phyloP scores from a whole-genome alignment of 2,329 filamentous ascomycete species.

The Trichoderma brevicompactum region DNA sequence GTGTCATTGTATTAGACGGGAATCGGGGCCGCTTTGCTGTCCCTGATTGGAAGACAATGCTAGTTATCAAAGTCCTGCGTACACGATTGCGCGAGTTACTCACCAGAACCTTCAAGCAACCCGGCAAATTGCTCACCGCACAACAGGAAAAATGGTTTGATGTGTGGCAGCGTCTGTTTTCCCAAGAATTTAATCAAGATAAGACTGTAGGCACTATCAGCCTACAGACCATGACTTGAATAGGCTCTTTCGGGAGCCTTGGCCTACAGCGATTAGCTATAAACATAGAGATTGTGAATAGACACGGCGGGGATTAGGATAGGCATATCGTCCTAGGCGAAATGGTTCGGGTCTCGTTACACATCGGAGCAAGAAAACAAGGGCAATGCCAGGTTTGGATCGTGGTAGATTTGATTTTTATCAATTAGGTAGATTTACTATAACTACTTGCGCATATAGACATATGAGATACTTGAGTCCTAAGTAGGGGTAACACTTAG shows the following conservation, averaged over 20 bases:
- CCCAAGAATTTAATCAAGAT: slow-evolving; percentile 52
- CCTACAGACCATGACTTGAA: slow-evolving; percentile 1
- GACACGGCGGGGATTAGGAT: slow-evolving; percentile 16
- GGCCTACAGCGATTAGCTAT: neutral
- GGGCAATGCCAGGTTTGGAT: neutral
- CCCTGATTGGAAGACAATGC: slow-evolving; percentile 85
- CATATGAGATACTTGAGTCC: neutral
- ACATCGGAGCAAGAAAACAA: neutral
- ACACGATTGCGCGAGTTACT: slow-evolving; percentile 75
- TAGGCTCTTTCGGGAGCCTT: neutral
- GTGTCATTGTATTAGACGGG: slow-evolving; percentile 83
- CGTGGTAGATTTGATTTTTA: neutral
- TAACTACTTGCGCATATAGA: neutral
- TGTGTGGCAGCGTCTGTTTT: slow-evolving; percentile 73
- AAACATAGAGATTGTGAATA: neutral
- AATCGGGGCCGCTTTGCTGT: slow-evolving; percentile 84
- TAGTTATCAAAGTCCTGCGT: slow-evolving; percentile 84
- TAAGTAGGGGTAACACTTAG: neutral
- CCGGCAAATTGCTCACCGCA: slow-evolving; percentile 63
- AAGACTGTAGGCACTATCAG: slow-evolving; percentile 7
- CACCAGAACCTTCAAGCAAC: slow-evolving; percentile 69
- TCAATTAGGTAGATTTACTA: slow-evolving; percentile 1
- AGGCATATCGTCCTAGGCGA: slow-evolving; percentile 2
- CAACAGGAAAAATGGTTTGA: slow-evolving; percentile 76
- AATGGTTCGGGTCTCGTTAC: neutral